Evolutionary conservation across 2,329 filamentous ascomycete genomes (phyloP), one percentile per base, ranked within the genome.

Genomic region (Sclerotinia glacialis): DNA sequence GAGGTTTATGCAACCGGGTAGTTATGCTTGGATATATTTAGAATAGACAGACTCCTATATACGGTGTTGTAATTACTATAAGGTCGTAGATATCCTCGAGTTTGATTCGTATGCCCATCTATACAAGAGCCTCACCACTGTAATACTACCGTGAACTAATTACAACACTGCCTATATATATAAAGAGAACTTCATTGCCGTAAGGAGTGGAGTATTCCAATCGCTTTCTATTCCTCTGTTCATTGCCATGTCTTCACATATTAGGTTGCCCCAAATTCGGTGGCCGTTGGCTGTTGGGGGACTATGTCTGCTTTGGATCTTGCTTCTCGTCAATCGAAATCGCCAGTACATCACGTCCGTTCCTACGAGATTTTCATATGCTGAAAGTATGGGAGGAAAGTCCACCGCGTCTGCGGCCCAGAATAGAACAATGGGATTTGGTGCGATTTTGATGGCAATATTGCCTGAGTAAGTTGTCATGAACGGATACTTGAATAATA

Each of bases 1-100:
- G 98, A 98, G 76, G 95, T 98, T 65, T 98, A 98, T 78, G 93
- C 91, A 64, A 97, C 93, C 0, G 95, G 95, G 68, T 94, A 98
- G 81, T 84, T 99, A 60, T 98, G 95, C 76, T 81, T 99, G 72
- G 94, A 98, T 77, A 98, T 98, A 72, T 79, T 99, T 95, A 99
- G 80, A 99, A 98, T 77, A 85, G 95, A 72, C 98, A 95, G 21
- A 47, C 95, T 98, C 93, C 78, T 95, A 95, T 21, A 40, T 40
- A 40, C 12, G 14, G 11, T 11, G 37, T 40, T 40, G 37, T 40
- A 40, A 40, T 14, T 14, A 40, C 2, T 40, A 40, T 40, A n/a
- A n/a, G n/a, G n/a, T n/a, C n/a, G n/a, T n/a, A n/a, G 34, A 37
- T 37, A 11, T 37, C 34, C 34, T 28, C 34, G 9, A 1, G 2